phyloP scores from a whole-genome alignment of 352 stramenopile species.

The Elongisporangium prolatum region DNA sequence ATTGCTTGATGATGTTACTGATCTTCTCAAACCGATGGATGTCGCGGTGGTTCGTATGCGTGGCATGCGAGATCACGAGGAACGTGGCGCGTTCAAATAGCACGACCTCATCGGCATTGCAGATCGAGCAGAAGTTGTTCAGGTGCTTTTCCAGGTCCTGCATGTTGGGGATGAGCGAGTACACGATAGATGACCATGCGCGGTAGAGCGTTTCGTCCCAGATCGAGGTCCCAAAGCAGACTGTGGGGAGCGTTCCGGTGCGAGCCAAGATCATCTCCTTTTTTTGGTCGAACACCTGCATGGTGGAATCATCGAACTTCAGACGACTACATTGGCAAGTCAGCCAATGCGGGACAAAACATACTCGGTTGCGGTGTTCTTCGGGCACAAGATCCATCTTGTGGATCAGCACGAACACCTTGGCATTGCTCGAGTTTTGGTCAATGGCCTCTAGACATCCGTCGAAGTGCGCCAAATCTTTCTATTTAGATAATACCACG shows the following conservation, averaged over 20 bases:
- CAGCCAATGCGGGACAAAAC: constrained; percentile 11
- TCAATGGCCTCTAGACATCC: constrained; percentile 97
- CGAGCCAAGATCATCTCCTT: constrained; percentile 91
- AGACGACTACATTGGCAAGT: constrained; percentile 7
- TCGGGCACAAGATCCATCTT: constrained; percentile 99
- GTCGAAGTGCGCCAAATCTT: constrained; percentile 97
- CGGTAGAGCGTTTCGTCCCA: constrained; percentile 99
- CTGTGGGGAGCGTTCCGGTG: constrained; percentile 83
- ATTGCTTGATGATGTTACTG: constrained; percentile 99
- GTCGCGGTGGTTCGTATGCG: constrained; percentile 90
- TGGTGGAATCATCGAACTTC: not conserved
- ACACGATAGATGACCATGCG: constrained; percentile 99
- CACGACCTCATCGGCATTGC: constrained; percentile 95
- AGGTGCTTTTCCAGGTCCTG: constrained; percentile 94
- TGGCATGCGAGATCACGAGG: constrained; percentile 97
- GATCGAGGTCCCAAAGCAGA: constrained; percentile 98
- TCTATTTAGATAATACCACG: too few relatives aligned
- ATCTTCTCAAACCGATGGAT: constrained; percentile 99
- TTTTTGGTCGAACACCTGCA: constrained; percentile 92
- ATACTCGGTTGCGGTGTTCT: constrained; percentile 72
- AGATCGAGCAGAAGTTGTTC: constrained; percentile 96
- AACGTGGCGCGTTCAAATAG: constrained; percentile 99
- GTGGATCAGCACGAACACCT: constrained; percentile 99
- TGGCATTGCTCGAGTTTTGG: constrained; percentile 97
- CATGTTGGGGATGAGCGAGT: constrained; percentile 99